Base-by-base conservation (phyloP, 129 eudicot genomes). In the Tagetes patula region DNA sequence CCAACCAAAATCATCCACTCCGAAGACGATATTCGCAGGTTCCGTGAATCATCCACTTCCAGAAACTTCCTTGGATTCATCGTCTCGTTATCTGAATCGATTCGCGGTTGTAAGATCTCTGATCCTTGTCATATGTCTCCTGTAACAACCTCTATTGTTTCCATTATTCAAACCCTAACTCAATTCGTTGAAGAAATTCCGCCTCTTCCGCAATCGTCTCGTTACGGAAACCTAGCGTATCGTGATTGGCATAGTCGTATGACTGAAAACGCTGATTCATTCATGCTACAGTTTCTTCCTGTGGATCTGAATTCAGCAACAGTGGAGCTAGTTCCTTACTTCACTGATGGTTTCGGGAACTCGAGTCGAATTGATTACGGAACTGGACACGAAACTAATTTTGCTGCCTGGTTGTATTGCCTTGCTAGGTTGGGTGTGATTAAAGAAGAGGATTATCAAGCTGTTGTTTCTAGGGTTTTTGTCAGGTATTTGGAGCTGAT, bases 351-450 rank as follows among this genome's bases (percentile, higher is more conserved):
- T 72, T 93, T 93, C 53, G 98, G 98, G 72, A 93, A 93, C 73
- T 69, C 84, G 56, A 82, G 78, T 58, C 85, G 98, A 6, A 90
- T 93, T 0, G 98, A 93, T 56, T 93, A 93, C 52, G 98, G 98
- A 4, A 94, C 98, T 14, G 98, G 98, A 0, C 98, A 94, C 65
- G 98, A 94, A 73, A 90, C 98, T 13, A 94, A 94, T 78, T 94
- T 94, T 66, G 93, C 91, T 31, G 98, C 97, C 1, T 94, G 95
- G 92, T 80, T 94, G 87, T 94, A 87, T 78, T 94, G 97, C 42
- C 75, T 87, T 4, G 93, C 87, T 1, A 80, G 83, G 68, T 74
- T 87, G 42, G 91, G 91, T 5, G 32, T 94, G 30, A 80, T 94
- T 41, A 77, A 63, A 32, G 96, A 86, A 74, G 96, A 90, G 78